These are phyloP conservation scores for Ascomycota sp. DNA, from an alignment of 2,329 filamentous ascomycete species.

Conservation along the genomic window DNA sequence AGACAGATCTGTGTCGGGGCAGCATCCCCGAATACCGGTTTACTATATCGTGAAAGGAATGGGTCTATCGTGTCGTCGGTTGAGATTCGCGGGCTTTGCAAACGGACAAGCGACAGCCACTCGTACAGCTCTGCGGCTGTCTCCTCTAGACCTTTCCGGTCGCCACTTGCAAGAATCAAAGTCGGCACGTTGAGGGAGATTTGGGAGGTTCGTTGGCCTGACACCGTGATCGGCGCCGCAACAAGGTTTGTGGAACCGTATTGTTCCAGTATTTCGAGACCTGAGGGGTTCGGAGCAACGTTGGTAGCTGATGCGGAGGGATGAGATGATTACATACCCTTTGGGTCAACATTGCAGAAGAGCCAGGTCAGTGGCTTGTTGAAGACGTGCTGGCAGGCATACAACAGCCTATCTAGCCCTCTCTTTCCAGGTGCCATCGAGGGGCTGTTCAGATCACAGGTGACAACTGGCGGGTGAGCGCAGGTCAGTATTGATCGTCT, in stretches of 20 bases:
- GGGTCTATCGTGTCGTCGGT: slow-evolving; percentile 40
- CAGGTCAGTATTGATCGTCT: neutral
- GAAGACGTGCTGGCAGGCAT: slow-evolving; percentile 63
- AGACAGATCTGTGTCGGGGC: slow-evolving; percentile 20
- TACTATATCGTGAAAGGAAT: slow-evolving; percentile 47
- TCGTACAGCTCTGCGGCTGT: slow-evolving; percentile 46
- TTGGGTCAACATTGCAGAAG: slow-evolving; percentile 39
- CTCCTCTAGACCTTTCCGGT: slow-evolving; percentile 36
- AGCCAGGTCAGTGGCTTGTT: slow-evolving; percentile 52
- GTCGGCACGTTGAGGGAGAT: slow-evolving; percentile 8
- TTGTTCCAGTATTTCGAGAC: slow-evolving; percentile 26
- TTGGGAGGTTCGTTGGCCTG: slow-evolving; percentile 5
- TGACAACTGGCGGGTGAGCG: slow-evolving; percentile 40
- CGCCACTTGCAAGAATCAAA: slow-evolving; percentile 12
- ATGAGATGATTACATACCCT: too few species aligned
- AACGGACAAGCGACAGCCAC: slow-evolving; percentile 49
- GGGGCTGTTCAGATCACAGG: slow-evolving; percentile 51
- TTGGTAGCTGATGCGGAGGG: neutral
- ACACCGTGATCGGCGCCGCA: slow-evolving; percentile 7
- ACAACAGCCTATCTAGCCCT: slow-evolving; percentile 56
- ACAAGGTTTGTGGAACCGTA: slow-evolving; percentile 23
- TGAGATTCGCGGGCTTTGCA: slow-evolving; percentile 43
- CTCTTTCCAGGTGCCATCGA: slow-evolving; percentile 72
- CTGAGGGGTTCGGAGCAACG: slow-evolving; percentile 15
- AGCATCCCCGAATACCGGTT: slow-evolving; percentile 23